Percentiles rank a stretch among this genome's conserved stretches.
These are phyloP conservation scores for Phytophthora foliorum DNA, from an alignment of 352 stramenopile genomes.

Conservation along the genomic window DNA sequence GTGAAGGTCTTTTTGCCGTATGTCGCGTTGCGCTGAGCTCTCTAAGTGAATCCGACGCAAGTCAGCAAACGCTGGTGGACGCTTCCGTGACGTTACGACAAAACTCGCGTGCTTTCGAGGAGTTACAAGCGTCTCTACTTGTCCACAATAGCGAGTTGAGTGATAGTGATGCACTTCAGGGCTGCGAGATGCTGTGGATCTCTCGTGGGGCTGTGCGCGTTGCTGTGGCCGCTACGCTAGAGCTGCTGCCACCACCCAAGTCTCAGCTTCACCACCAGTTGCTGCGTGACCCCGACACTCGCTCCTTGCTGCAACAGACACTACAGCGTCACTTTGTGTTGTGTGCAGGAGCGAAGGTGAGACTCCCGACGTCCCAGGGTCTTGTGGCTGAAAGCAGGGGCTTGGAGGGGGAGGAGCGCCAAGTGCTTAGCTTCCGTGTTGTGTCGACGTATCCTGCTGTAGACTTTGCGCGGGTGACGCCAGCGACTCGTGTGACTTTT, in stretches of 20 bases:
- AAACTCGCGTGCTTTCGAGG: conserved; percentile 23
- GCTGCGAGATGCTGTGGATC: conserved; percentile 53
- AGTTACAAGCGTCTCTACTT: conserved; percentile 39
- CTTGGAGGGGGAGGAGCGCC: neutral
- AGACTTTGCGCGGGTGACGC: conserved; percentile 47
- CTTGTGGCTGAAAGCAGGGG: conserved; percentile 34
- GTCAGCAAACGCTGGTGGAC: conserved; percentile 15
- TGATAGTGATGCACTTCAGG: neutral
- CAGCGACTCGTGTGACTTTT: conserved; percentile 67
- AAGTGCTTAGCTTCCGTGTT: conserved; percentile 49
- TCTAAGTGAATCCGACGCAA: neutral
- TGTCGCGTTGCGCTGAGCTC: conserved; percentile 56
- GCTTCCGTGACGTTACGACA: conserved; percentile 43
- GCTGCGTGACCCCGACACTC: conserved; percentile 42
- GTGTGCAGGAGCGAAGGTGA: conserved; percentile 47
- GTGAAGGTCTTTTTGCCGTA: conserved; percentile 31
- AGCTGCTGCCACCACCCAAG: conserved; percentile 35
- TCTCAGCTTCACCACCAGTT: conserved; percentile 21
- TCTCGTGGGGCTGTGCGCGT: conserved; percentile 46
- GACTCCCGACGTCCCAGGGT: conserved; percentile 43
- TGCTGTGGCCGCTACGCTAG: conserved; percentile 64
- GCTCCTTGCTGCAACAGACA: conserved; percentile 64
- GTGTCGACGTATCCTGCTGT: conserved; percentile 56
- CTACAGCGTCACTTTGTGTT: conserved; percentile 63
- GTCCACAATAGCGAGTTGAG: conserved; percentile 1